Evolutionary conservation across 768 basidiomycete genomes (phyloP).

Genomic region (Punctularia strigosozonata): DNA sequence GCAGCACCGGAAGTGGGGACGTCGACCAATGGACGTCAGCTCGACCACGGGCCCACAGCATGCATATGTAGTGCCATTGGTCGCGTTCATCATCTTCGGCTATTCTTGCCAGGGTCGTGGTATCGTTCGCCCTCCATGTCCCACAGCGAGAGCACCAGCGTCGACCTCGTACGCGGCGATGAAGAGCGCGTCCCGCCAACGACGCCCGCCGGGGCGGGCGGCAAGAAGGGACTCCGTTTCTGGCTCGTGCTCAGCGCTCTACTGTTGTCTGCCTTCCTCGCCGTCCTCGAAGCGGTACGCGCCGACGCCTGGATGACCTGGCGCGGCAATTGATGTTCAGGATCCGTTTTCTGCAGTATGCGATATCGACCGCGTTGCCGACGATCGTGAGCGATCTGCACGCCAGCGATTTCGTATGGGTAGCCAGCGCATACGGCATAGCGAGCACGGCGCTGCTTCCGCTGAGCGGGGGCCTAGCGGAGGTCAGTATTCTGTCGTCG

Average conservation of each 20-base stretch:
- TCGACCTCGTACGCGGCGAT: too few relatives aligned
- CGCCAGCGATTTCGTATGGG: constrained; percentile 15
- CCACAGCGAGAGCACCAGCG: too few relatives aligned
- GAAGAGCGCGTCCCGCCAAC: too few relatives aligned
- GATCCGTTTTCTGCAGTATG: not conserved
- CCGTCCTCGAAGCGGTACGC: not conserved
- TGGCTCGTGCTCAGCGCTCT: not conserved
- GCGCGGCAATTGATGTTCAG: not conserved
- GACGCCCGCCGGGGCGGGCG: not conserved
- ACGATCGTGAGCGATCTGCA: not conserved
- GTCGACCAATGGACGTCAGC: too few relatives aligned
- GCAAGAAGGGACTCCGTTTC: not conserved
- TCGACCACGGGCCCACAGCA: too few relatives aligned
- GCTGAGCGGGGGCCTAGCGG: constrained; percentile 18
- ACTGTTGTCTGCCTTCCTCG: not conserved
- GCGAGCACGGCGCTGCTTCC: constrained; percentile 21
- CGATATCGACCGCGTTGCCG: not conserved
- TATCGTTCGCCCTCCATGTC: too few relatives aligned
- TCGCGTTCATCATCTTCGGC: too few relatives aligned
- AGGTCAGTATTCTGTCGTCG: too few relatives aligned
- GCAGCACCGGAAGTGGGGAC: too few relatives aligned
- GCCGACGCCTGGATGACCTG: not conserved
- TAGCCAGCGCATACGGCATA: constrained; percentile 15
- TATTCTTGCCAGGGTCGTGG: too few relatives aligned
- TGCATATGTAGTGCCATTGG: too few relatives aligned